Conservation (phyloP, 2,329 filamentous ascomycete genomes). For the Cordyceps javanica region DNA sequence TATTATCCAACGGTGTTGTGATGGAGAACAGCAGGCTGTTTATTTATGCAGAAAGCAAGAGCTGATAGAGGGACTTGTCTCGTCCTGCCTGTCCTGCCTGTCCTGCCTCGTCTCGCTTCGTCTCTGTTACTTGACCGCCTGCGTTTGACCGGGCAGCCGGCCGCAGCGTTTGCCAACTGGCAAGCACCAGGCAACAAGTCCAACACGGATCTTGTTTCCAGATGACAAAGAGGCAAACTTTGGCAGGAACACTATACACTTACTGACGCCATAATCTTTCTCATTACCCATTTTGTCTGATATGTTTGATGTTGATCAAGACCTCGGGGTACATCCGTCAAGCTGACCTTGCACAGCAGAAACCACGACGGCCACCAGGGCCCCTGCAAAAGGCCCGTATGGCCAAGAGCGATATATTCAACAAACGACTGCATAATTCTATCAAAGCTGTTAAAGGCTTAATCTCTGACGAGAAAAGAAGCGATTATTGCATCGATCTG, state of each 20-base stretch:
- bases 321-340: constrained; percentile 1
- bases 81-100: background rate
- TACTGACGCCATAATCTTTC: constrained; percentile 1
- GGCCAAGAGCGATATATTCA: no score
- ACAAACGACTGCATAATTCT: no score
- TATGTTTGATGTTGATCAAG: background rate
- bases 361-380: background rate
- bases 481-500: background rate
- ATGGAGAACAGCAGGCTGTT: background rate
- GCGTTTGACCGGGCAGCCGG: constrained; percentile 5
- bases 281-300: background rate
- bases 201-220: constrained; percentile 8
- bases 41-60: constrained; percentile 11
- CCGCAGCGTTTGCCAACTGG: constrained; percentile 10
- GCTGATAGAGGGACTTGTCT: background rate
- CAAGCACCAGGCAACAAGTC: background rate
- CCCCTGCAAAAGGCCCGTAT: background rate
- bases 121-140: background rate
- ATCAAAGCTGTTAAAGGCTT: background rate
- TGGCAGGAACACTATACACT: background rate
- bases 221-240: constrained; percentile 9
- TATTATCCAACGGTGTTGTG: background rate
- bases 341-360: background rate
- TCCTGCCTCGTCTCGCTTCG: background rate
- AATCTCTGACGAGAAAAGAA: background rate